These are phyloP conservation scores for Pythium coloratum DNA, from an alignment of 352 stramenopile species.

Conservation along the genomic window DNA sequence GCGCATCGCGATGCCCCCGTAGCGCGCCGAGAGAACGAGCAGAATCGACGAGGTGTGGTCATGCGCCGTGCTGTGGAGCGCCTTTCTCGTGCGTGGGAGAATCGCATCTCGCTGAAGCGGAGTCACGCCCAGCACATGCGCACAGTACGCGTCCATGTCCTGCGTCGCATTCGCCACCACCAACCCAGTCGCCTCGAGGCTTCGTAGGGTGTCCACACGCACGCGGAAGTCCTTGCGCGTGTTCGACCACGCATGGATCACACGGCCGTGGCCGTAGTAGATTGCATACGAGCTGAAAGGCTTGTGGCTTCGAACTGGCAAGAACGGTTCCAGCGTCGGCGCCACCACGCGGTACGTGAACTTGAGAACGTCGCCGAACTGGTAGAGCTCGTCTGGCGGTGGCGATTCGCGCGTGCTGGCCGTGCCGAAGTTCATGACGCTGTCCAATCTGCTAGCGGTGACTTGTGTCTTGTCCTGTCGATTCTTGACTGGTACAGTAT, in stretches of 20 bases:
- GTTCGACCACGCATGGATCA: slow-evolving; percentile 45
- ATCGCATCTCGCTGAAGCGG: slow-evolving; percentile 19
- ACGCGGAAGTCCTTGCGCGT: slow-evolving; percentile 36
- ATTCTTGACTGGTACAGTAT: background rate
- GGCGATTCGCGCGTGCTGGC: background rate
- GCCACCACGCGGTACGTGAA: slow-evolving; percentile 8
- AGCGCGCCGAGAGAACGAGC: slow-evolving; percentile 40
- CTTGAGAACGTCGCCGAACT: slow-evolving; percentile 36
- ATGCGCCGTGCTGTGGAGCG: slow-evolving; percentile 25
- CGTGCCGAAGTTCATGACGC: background rate
- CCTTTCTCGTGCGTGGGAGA: slow-evolving; percentile 32
- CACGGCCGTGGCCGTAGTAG: slow-evolving; percentile 37
- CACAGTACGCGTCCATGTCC: slow-evolving; percentile 34
- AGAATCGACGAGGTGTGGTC: slow-evolving; percentile 22
- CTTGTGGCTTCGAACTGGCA: background rate
- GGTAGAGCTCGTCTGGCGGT: slow-evolving; percentile 12
- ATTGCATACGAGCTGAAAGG: slow-evolving; percentile 28
- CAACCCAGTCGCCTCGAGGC: slow-evolving; percentile 28
- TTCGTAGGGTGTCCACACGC: slow-evolving; percentile 40
- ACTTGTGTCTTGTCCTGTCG: no score
- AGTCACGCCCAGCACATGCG: slow-evolving; percentile 23
- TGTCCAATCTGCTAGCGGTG: no score
- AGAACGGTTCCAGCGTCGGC: background rate
- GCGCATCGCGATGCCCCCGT: slow-evolving; percentile 28
- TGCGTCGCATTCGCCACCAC: slow-evolving; percentile 14